phyloP scores from a whole-genome alignment of 139 green algal species.

The Limnomonas spitsbergensis region DNA sequence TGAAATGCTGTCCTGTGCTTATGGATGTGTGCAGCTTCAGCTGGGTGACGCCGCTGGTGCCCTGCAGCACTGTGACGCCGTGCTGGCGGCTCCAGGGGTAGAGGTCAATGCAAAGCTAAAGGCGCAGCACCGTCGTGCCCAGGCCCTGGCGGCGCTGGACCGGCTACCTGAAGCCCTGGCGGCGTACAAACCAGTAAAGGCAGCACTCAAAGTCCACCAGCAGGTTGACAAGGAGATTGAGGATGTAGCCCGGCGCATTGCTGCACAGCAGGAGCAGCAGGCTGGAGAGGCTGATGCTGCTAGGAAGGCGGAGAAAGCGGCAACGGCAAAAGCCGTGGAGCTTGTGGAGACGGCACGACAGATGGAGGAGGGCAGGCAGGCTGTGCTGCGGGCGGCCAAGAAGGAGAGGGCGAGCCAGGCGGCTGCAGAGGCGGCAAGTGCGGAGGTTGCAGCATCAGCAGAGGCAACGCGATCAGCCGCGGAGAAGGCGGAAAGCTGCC shows the following conservation, averaged over 20 bases:
- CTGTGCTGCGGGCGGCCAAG: neutral
- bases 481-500: neutral
- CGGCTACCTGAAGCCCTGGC: constrained; percentile 23
- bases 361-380: neutral
- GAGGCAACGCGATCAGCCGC: neutral
- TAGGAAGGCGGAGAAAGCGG: constrained; percentile 13
- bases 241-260: neutral
- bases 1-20: too few relatives aligned
- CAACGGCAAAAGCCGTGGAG: neutral
- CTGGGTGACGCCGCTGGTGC: neutral
- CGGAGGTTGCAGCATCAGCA: neutral
- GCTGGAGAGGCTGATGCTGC: neutral
- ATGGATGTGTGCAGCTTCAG: too few relatives aligned
- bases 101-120: constrained; percentile 17
- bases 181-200: constrained; percentile 16
- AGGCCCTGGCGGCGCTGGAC: constrained; percentile 23
- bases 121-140: constrained; percentile 24
- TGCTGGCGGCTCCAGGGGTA: neutral
- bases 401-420: neutral
- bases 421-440: neutral
- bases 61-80: neutral
- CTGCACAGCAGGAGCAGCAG: neutral
- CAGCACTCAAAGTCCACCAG: neutral
- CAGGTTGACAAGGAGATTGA: constrained; percentile 22
- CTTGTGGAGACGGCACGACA: neutral